Percentiles rank a stretch among this genome's conserved stretches.
phyloP scores from a whole-genome alignment of 148 eudicot species.

The Silene conica region DNA sequence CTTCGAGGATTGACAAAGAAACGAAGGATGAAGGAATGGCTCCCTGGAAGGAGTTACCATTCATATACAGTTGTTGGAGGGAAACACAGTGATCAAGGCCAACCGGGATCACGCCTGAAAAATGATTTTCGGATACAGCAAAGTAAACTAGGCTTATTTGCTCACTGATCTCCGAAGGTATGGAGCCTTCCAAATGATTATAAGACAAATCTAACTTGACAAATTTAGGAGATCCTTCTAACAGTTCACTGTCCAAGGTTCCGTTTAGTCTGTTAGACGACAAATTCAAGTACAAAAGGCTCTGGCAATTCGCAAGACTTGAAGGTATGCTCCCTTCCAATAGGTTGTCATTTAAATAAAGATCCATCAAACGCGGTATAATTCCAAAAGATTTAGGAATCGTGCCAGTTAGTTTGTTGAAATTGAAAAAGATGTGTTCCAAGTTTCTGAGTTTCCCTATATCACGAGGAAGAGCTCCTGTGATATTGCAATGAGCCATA shows the following conservation, averaged over 20 bases:
- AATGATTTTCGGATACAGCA: slow-evolving; percentile 9
- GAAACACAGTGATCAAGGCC: slow-evolving; percentile 4
- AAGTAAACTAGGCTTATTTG: not conserved
- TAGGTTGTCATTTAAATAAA: not conserved
- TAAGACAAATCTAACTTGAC: not conserved
- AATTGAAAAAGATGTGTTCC: not conserved
- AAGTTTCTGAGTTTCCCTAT: slow-evolving; percentile 14
- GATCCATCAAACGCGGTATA: not conserved
- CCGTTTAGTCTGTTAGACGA: not conserved
- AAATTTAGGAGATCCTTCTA: not conserved
- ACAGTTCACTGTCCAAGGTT: not conserved
- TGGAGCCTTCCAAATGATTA: slow-evolving; percentile 15
- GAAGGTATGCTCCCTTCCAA: slow-evolving; percentile 16
- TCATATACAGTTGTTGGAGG: not conserved
- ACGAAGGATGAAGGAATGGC: slow-evolving; percentile 17
- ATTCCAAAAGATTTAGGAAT: slow-evolving; percentile 12
- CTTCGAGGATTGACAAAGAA: slow-evolving; percentile 1
- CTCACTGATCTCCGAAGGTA: slow-evolving; percentile 20
- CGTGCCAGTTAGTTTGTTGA: slow-evolving; percentile 12
- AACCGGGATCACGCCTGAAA: slow-evolving; percentile 17
- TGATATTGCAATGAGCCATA: not conserved
- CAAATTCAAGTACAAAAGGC: not conserved
- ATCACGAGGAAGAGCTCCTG: slow-evolving; percentile 10
- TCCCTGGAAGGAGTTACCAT: slow-evolving; percentile 16
- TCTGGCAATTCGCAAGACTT: not conserved